Base-by-base conservation (phyloP, 2,329 filamentous ascomycete species). In the Kalaharituber pfeilii region DNA sequence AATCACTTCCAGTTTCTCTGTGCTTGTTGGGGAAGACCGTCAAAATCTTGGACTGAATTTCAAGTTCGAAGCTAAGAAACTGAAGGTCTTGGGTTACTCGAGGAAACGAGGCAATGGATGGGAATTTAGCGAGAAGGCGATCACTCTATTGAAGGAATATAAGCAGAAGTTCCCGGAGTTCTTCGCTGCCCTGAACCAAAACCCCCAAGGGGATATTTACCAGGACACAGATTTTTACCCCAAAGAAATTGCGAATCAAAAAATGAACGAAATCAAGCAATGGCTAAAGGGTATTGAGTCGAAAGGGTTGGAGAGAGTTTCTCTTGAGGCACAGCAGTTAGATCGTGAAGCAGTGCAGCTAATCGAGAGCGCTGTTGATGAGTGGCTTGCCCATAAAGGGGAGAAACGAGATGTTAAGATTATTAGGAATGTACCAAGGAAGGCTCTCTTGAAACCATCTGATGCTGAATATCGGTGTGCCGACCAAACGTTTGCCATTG, bases 151-250 rank as follows among this genome's bases (percentile, higher is more conserved):
- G 52, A 77, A 80, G 42, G 77, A 86, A 61, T 98, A 96, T 68
- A 95, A 96, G 84, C 81, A 82, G 56, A 81, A 80, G 15, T 98
- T 98, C 69, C 91, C 91, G 0, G 86, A 95, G 56, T 96, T 98
- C 68, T 89, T 98, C 65, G 86, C 83, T 7, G 86, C 81, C 3
- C 86, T 98, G 59, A 82, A 88, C 67, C 75, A 75, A 57, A 89
- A 94, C 61, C 86, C 89, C 1, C 83, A 87, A 56, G 85, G 82
- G 33, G 89, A 86, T 65, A 83, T 89, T 57, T 84, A 87, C 62
- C 75, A 77, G 47, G 88, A 94, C 51, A 86, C 81, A 0, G 86
- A 94, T 65, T 84, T 96, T 64, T 98, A 91, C 72, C 77, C 81
- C 1, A 75, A 79, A 20, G 78, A 80, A 6, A 73, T 80, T 49